phyloP scores from a whole-genome alignment of 306 rosid genomes.

The Elaeagnus macrophylla region DNA sequence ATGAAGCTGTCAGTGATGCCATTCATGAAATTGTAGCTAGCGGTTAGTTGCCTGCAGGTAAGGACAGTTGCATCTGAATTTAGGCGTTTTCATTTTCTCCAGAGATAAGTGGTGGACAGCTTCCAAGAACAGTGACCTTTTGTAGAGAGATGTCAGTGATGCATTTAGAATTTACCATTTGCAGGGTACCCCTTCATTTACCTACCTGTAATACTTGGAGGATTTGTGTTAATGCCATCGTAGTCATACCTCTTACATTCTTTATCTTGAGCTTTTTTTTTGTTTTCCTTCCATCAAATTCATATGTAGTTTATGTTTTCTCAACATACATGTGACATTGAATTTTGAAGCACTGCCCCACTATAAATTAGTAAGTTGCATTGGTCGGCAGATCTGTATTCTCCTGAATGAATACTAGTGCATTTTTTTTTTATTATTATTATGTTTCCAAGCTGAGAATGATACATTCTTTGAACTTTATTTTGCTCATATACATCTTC shows the following conservation, averaged over 20 bases:
- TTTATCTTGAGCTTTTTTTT: neutral
- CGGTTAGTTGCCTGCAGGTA: conserved; percentile 40
- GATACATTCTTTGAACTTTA: too few species aligned
- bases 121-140: conserved; percentile 30
- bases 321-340: conserved; percentile 29
- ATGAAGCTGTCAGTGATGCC: conserved; percentile 62
- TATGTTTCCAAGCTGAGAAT: too few species aligned
- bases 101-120: conserved; percentile 25
- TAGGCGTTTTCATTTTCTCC: conserved; percentile 20
- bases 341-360: conserved; percentile 36
- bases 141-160: conserved; percentile 35
- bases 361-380: conserved; percentile 8
- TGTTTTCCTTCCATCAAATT: neutral
- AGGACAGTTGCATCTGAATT: conserved; percentile 18
- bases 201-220: neutral
- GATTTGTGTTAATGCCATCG: neutral
- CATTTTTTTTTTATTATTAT: neutral
- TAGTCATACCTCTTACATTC: neutral
- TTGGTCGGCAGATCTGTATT: neutral
- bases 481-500: too few species aligned
- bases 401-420: neutral
- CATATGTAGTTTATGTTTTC: conserved; percentile 7
- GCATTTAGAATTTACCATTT: conserved; percentile 4
- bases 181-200: conserved; percentile 7
- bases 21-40: conserved; percentile 89